Base-by-base conservation (phyloP, 2,329 filamentous ascomycete species). In the Alternaria ethzedia region DNA sequence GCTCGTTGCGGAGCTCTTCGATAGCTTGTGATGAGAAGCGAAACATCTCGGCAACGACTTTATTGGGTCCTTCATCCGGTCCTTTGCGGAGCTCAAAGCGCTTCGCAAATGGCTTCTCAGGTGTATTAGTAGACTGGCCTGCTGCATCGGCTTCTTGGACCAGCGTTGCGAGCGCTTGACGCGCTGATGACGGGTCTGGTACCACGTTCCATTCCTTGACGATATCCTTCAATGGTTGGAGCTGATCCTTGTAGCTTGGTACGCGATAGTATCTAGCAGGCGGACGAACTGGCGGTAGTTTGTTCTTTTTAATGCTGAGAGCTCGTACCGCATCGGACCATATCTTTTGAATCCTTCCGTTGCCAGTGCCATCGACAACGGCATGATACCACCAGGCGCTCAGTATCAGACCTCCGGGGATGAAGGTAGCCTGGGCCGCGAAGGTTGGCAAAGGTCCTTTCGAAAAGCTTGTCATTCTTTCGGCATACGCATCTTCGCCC, bases 361-460 rank as follows among this genome's bases (percentile, higher is more conserved):
- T 64, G 0, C 69, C 70, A 4, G 47, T 62, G 6, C 69, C 70
- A 50, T 75, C 73, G 10, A 65, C 36, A 15, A 70, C 64, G 25
- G 59, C 65, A 58, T 78, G 75, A 59, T 75, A 66, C 9, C 64
- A 59, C 63, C 74, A 76, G 2, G 71, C 55, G 45, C 73, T 76
- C 20, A 77, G 49, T 9, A 77, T 61, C 9, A 77, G 61, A 1
- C 75, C 75, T n/a, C 71, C 72, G 2, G 65, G 66, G 15, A 77
- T 69, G 50, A 75, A 77, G 10, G 64, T 71, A 9, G 70, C 70
- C 50, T 75, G 70, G 3, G 68, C 54, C 9, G 69, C 68, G 12
- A 77, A 63, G 7, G 63, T 69, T 3, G 75, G 72, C 9, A 72
- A 51, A 3, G 66, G 55, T 7, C 56, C 36, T 58, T 70, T 71